Conservation (phyloP, 2,329 filamentous ascomycete species). For the Epichloe aotearoae region DNA sequence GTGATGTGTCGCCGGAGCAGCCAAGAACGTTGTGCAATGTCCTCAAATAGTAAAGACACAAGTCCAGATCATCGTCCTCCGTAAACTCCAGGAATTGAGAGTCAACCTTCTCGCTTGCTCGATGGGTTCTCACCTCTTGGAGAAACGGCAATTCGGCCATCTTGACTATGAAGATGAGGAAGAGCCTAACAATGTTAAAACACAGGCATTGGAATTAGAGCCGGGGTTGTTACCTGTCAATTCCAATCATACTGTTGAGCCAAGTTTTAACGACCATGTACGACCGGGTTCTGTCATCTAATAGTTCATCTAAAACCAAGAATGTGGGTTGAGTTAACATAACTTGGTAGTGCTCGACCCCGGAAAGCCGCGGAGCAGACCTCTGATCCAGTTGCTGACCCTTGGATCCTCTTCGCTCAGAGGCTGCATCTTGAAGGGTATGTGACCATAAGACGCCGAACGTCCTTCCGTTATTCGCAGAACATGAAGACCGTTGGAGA, state of each 20-base stretch:
- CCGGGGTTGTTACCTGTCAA: constrained; percentile 40
- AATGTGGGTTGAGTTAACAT: constrained; percentile 74
- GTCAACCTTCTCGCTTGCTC: constrained; percentile 8
- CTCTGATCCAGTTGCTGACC: constrained; percentile 23
- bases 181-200: constrained; percentile 31
- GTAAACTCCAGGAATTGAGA: constrained; percentile 18
- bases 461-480: constrained; percentile 49
- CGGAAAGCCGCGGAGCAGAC: constrained; percentile 31
- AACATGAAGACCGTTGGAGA: background rate
- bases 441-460: constrained; percentile 79
- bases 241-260: constrained; percentile 54
- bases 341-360: constrained; percentile 51
- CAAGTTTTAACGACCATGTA: constrained; percentile 69
- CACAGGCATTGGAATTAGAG: background rate
- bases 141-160: constrained; percentile 43
- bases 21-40: constrained; percentile 61
- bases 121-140: constrained; percentile 2
- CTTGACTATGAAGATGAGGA: constrained; percentile 46
- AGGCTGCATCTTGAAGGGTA: constrained; percentile 47
- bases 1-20: constrained; percentile 52
- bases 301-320: constrained; percentile 64
- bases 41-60: constrained; percentile 66
- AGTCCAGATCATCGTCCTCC: constrained; percentile 55
- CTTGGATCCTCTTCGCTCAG: constrained; percentile 38
- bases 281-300: constrained; percentile 58